Base-by-base conservation (phyloP, 2,329 filamentous ascomycete species). In the Calonectria fujianensis region DNA sequence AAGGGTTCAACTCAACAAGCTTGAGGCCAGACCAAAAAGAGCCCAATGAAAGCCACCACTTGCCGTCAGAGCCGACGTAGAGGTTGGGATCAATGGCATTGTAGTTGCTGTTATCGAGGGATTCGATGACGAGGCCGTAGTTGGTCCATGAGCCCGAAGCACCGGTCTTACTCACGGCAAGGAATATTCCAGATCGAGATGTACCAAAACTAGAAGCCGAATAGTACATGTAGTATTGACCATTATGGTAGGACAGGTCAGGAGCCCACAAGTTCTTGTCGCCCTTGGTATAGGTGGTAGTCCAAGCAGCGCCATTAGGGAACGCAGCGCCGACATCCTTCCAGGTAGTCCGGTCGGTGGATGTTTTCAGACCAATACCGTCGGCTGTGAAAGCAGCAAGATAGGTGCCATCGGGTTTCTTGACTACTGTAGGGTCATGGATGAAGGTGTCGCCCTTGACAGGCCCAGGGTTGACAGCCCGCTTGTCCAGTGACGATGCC, bases 231-330 rank as follows among this genome's bases (percentile, higher is more conserved):
- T 79, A 83, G 78, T 82, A 83, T 73, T 78, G 73, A 0, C 79
- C 80, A 61, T 83, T 80, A 29, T 77, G 82, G 75, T 81, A 83
- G 0, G 86, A 84, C 6, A 91, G 88, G 78, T 93, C 91, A 0
- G 91, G 91, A 0, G 91, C 91, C 90, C 74, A 86, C 39, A 84
- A 82, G 63, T 83, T 84, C 70, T 73, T 76, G 4, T 79, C 81
- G 37, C 80, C 81, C 5, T 75, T 74, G 32, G 82, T 83, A 57
- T 83, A 84, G n/a, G 78, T 70, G 0, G 79, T 82, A 0, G 82
- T 84, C 82, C 82, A 84, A 0, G 82, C 75, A 9, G 82, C 82
- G 3, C 82, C 82, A 32, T 76, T 78, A 18, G 82, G 82, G 74
- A 84, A 84, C 11, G 72, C 82, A 20, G 78, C 74, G 1, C 82